Conservation (phyloP, 2,329 filamentous ascomycete species). For the Phoma sp. region DNA sequence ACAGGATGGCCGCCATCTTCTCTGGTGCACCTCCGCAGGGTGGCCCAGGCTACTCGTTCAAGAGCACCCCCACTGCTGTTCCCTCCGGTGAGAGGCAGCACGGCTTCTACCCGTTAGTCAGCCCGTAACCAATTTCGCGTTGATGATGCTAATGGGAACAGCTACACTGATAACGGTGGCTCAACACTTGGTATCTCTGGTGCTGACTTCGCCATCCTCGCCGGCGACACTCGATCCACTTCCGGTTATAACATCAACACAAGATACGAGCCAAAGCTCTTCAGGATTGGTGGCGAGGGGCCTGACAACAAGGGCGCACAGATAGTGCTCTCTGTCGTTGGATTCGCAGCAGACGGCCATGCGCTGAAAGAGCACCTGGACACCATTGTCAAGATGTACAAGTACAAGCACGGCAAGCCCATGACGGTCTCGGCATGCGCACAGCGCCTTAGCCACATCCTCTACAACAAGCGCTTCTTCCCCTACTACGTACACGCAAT, state of each 20-base stretch:
- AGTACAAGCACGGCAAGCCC: conserved; percentile 95
- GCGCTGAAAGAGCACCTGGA: conserved; percentile 94
- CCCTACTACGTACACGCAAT: conserved; percentile 98
- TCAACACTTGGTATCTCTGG: conserved; percentile 95
- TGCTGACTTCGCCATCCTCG: conserved; percentile 92
- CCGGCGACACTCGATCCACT: conserved; percentile 94
- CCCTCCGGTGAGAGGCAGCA: conserved; percentile 69
- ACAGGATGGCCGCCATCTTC: conserved; percentile 63
- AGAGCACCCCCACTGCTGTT: conserved; percentile 56
- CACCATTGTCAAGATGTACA: conserved; percentile 97
- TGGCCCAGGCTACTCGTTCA: conserved; percentile 68
- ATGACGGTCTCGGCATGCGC: conserved; percentile 96
- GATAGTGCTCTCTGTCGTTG: conserved; percentile 91
- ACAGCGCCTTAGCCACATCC: conserved; percentile 90
- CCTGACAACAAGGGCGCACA: conserved; percentile 83
- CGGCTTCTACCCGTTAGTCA: conserved; percentile 86
- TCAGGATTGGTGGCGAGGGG: conserved; percentile 92
- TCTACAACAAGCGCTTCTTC: conserved; percentile 98
- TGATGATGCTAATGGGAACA: conserved; percentile 49
- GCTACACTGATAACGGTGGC: conserved; percentile 97
- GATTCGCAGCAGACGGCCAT: conserved; percentile 93
- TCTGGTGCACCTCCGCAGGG: conserved; percentile 59
- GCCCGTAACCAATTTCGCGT: not conserved
- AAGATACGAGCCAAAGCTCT: conserved; percentile 92
- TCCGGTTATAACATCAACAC: conserved; percentile 98